These are phyloP conservation scores for Neurospora sp. DNA, from an alignment of 495 filamentous ascomycete species.

Conservation along the genomic window DNA sequence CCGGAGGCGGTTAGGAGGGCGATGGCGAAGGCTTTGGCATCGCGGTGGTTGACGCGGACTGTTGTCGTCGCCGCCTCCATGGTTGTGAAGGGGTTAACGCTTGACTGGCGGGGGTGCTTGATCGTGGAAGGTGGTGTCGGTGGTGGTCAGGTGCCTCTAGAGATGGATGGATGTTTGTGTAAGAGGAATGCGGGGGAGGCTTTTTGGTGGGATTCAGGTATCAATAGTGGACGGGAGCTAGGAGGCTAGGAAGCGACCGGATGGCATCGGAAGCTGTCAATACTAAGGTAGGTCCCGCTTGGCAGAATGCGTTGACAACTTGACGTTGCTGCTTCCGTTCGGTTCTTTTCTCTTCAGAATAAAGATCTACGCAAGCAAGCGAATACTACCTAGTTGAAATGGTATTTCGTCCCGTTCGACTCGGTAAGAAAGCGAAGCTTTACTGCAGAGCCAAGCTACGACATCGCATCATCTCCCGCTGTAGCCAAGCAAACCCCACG, in stretches of 20 bases:
- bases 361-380: background rate
- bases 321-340: background rate
- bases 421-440: background rate
- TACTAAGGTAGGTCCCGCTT: background rate
- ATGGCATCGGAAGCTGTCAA: background rate
- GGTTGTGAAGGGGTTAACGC: background rate
- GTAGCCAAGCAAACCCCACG: background rate
- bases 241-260: background rate
- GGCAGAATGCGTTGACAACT: background rate
- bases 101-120: background rate
- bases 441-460: background rate
- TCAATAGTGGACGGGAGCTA: background rate
- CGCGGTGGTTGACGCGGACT: conserved; percentile 6
- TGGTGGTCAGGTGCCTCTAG: background rate
- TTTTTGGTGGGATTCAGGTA: background rate
- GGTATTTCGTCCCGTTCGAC: background rate
- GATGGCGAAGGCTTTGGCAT: conserved; percentile 14
- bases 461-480: background rate
- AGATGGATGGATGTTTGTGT: background rate
- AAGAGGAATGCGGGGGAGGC: background rate
- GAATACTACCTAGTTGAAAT: background rate
- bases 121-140: background rate
- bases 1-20: conserved; percentile 47
- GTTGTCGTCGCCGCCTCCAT: background rate
- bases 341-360: background rate